Percentiles rank a stretch among this genome's conserved stretches.
These are phyloP conservation scores for Mentha longifolia DNA, from an alignment of 257 asterid genomes.

Conservation along the genomic window DNA sequence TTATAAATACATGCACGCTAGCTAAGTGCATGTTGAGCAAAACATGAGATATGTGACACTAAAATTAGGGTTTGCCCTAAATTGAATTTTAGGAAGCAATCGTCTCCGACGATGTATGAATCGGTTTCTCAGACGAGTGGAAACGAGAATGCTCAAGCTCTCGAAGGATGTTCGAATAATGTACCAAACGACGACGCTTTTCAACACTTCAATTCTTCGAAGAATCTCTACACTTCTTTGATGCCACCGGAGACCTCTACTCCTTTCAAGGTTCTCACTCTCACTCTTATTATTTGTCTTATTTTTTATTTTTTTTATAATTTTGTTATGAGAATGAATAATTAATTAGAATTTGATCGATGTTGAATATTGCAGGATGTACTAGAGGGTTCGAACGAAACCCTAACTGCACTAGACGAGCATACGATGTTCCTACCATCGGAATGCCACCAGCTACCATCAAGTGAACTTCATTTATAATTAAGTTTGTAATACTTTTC, in stretches of 20 bases:
- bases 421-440: conserved; percentile 40
- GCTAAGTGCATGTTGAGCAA: too few species aligned
- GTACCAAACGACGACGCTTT: conserved; percentile 34
- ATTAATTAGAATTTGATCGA: too few species aligned
- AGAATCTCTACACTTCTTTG: conserved; percentile 37
- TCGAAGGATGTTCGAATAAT: conserved; percentile 42
- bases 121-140: conserved; percentile 54
- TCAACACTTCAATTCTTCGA: conserved; percentile 40
- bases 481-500: conserved; percentile 10
- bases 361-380: conserved; percentile 36
- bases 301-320: not conserved
- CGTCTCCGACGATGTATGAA: conserved; percentile 49
- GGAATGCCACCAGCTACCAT: conserved; percentile 45
- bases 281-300: too few species aligned
- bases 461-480: conserved; percentile 51
- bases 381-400: conserved; percentile 37
- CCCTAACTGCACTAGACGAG: conserved; percentile 35
- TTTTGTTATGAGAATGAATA: not conserved
- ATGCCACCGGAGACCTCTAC: conserved; percentile 39
- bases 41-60: too few species aligned
- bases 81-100: conserved; percentile 40
- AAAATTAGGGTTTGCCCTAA: not conserved
- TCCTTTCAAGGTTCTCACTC: conserved; percentile 44
- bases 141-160: conserved; percentile 44
- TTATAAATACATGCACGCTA: too few species aligned